Evolutionary conservation across 495 filamentous ascomycete genomes (phyloP), one percentile per base, ranked within the genome.

Genomic region (Hyphodiscus hymeniophilus): DNA sequence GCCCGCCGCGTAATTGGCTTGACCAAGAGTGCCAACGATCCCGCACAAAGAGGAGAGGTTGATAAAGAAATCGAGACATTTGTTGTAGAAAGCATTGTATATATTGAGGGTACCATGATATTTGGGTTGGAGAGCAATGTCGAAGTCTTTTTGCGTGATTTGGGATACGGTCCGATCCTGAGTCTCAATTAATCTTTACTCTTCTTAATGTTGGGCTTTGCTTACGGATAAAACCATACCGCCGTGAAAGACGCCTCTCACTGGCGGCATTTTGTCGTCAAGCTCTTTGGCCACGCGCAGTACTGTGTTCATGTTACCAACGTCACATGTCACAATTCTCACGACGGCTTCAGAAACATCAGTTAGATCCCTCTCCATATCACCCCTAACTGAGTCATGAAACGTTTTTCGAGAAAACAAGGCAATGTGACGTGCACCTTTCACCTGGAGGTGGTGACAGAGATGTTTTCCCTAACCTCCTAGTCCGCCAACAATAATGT

Each of bases 1-100:
- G 18, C 74, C 76, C 0, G 79, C 77, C n/a, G 75, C 73, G 56
- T 84, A 84, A 8, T 77, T 76, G 4, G 75, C 69, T 57, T 85
- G 81, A 0, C 73, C 71, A 35, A 66, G 60, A 60, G 69, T 75
- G 1, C 80, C 80, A 24, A 81, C 63, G 12, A 75, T 63, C 30
- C 74, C 76, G 12, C 75, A 65, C 10, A 80, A 63, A 7, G 81
- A 84, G 3, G 77, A 80, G 36, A 82, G 73, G 33, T 71, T 70
- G 17, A 83, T 63, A 60, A 84, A 84, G 66, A 85, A 85, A 57
- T 84, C 80, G n/a, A n/a, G n/a, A n/a, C 1, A 84, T 68, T 62
- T 7, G 59, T 42, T 31, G 57, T 52, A 16, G 58, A 12, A 82
- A n/a, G n/a, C n/a, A n/a, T n/a, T n/a, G 65, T 2, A 59, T 55